Conservation (phyloP, 164 flowering plant species). For the Hamamelis virginiana region DNA sequence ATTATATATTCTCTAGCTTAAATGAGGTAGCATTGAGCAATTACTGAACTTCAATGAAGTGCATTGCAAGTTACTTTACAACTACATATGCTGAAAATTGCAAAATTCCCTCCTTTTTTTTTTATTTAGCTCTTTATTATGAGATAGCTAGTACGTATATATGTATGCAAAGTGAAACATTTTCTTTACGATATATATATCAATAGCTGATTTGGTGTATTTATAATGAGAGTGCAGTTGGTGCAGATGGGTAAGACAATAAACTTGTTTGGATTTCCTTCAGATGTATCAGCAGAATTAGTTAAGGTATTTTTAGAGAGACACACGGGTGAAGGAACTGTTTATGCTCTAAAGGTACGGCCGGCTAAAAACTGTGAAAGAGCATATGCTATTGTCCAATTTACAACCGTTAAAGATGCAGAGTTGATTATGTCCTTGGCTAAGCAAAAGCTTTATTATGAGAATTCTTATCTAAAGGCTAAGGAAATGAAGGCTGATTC, state of each 20-base stretch:
- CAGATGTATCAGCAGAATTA: slow-evolving; percentile 29
- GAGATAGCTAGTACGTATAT: no score
- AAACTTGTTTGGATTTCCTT: slow-evolving; percentile 58
- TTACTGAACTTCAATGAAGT: no score
- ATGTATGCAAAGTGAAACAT: no score
- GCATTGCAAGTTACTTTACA: no score
- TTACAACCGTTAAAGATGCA: slow-evolving; percentile 32
- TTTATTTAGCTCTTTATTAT: no score
- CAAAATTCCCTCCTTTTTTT: no score
- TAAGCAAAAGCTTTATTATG: slow-evolving; percentile 31
- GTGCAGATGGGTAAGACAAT: slow-evolving; percentile 55
- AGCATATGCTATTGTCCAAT: slow-evolving; percentile 66
- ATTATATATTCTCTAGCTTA: no score
- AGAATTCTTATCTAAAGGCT: slow-evolving; percentile 40
- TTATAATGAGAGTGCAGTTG: slow-evolving; percentile 2
- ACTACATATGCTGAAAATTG: no score
- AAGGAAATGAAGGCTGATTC: slow-evolving; percentile 44
- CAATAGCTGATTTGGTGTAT: slow-evolving; percentile 8
- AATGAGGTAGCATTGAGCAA: no score
- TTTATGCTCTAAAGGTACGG: slow-evolving; percentile 54
- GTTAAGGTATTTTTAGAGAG: slow-evolving; percentile 55
- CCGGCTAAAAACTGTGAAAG: slow-evolving; percentile 25
- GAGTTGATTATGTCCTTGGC: slow-evolving; percentile 36
- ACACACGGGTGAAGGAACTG: slow-evolving; percentile 49
- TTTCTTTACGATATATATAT: no score